These are phyloP conservation scores for Polyporus tsugae DNA, from an alignment of 1,284 basidiomycete species.

Conservation along the genomic window DNA sequence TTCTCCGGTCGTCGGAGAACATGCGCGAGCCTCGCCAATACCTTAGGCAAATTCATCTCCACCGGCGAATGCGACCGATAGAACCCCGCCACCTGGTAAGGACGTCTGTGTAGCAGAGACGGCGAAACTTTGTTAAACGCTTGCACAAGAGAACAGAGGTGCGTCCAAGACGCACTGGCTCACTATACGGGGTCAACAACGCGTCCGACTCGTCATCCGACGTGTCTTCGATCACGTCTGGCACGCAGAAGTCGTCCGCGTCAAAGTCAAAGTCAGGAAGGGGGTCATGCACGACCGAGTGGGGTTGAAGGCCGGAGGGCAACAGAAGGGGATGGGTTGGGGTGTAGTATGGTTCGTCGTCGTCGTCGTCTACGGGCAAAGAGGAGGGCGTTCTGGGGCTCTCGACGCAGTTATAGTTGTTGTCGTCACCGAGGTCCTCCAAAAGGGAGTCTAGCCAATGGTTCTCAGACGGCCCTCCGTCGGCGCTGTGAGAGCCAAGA, in stretches of 20 bases:
- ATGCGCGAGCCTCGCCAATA: too few species aligned
- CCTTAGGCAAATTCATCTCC: too few species aligned
- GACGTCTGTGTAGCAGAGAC: too few species aligned
- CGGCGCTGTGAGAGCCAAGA: constrained; percentile 48
- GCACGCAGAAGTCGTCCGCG: constrained; percentile 60
- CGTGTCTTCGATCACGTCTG: constrained; percentile 82
- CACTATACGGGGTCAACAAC: constrained; percentile 59
- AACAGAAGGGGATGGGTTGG: constrained; percentile 63
- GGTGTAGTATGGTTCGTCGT: constrained; percentile 68
- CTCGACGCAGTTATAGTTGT: constrained; percentile 55
- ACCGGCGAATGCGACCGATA: too few species aligned
- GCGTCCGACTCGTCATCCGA: constrained; percentile 85
- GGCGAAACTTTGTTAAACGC: too few species aligned
- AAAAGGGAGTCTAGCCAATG: constrained; percentile 83
- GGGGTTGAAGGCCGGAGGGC: too few species aligned
- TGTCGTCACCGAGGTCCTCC: constrained; percentile 71
- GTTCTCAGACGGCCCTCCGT: constrained; percentile 62
- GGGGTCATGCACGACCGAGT: constrained; percentile 23
- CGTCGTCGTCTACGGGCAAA: constrained; percentile 61
- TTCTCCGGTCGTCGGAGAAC: too few species aligned
- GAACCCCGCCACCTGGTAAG: too few species aligned
- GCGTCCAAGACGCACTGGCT: constrained; percentile 35
- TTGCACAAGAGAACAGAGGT: too few species aligned
- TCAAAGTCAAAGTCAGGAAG: constrained; percentile 51
- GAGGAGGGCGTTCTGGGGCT: constrained; percentile 52